These are phyloP conservation scores for Salix dunnii DNA, from an alignment of 345 rosid genomes.

Conservation along the genomic window DNA sequence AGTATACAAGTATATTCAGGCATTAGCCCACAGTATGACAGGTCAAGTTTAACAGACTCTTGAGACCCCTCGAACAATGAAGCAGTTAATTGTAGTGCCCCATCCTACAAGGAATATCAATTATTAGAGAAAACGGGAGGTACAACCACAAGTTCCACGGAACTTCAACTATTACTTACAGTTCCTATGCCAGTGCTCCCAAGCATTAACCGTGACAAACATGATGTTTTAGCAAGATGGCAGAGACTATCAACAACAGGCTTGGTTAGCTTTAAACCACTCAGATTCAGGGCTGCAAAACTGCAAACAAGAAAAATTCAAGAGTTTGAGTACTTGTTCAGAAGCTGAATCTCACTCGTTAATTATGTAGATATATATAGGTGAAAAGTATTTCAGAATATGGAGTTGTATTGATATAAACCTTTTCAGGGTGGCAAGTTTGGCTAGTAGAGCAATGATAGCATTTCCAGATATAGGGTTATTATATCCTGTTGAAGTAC, in stretches of 20 bases:
- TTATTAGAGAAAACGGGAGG: conserved; percentile 1
- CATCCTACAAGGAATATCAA: conserved; percentile 49
- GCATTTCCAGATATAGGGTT: conserved; percentile 61
- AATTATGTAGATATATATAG: neutral
- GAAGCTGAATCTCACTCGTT: neutral
- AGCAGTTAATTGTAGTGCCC: conserved; percentile 53
- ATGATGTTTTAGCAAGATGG: conserved; percentile 53
- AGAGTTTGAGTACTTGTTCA: neutral
- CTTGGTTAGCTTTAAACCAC: conserved; percentile 69
- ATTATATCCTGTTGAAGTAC: conserved; percentile 57
- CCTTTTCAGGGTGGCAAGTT: conserved; percentile 64
- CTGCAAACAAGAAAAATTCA: conserved; percentile 34
- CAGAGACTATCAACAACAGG: conserved; percentile 66
- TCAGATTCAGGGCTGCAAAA: conserved; percentile 76
- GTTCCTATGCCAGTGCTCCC: conserved; percentile 75
- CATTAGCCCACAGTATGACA: conserved; percentile 64
- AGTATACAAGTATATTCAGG: conserved; percentile 43
- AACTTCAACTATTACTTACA: conserved; percentile 38
- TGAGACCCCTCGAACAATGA: conserved; percentile 46
- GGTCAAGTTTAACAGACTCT: conserved; percentile 69
- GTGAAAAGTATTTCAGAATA: neutral
- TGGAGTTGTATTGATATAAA: conserved; percentile 16
- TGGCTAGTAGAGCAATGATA: conserved; percentile 53
- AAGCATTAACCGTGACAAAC: conserved; percentile 65
- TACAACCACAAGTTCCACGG: neutral